phyloP scores from a whole-genome alignment of 305 asterid species.

The Fraxinus albicans region DNA sequence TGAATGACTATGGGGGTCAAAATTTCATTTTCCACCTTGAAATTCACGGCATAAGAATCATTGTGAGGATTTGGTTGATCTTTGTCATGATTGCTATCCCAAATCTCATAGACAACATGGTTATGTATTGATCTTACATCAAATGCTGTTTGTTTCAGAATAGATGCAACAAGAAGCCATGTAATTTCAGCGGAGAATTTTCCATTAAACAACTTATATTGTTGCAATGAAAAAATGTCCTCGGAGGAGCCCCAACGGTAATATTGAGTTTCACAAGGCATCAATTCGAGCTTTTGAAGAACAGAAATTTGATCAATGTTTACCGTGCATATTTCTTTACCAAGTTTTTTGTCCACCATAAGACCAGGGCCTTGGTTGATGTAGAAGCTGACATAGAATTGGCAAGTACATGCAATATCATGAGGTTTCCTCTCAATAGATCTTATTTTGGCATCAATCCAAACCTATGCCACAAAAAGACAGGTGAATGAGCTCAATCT shows the following conservation, averaged over 20 bases:
- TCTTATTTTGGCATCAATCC: slow-evolving; percentile 82
- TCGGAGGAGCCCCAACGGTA: slow-evolving; percentile 81
- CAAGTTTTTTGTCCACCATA: slow-evolving; percentile 44
- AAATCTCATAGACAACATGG: slow-evolving; percentile 62
- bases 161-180: slow-evolving; percentile 73
- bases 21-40: slow-evolving; percentile 60
- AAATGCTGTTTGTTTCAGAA: slow-evolving; percentile 52
- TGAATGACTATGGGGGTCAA: slow-evolving; percentile 45
- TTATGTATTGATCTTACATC: slow-evolving; percentile 56
- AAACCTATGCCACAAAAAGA: slow-evolving; percentile 45
- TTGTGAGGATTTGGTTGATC: slow-evolving; percentile 21
- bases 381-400: slow-evolving; percentile 67
- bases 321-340: slow-evolving; percentile 47
- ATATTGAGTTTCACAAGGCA: slow-evolving; percentile 55
- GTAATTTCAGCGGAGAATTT: slow-evolving; percentile 66
- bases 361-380: slow-evolving; percentile 66
- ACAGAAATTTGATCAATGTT: slow-evolving; percentile 52
- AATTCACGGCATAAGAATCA: slow-evolving; percentile 47
- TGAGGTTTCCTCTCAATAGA: slow-evolving; percentile 86
- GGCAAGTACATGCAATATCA: slow-evolving; percentile 52
- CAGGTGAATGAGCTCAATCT: not conserved
- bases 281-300: slow-evolving; percentile 69
- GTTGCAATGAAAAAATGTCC: slow-evolving; percentile 63
- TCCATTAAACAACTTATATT: slow-evolving; percentile 54
- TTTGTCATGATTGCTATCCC: slow-evolving; percentile 35